phyloP scores from a whole-genome alignment of 169 alveolate species.

The Cryptosporidium sp. region DNA sequence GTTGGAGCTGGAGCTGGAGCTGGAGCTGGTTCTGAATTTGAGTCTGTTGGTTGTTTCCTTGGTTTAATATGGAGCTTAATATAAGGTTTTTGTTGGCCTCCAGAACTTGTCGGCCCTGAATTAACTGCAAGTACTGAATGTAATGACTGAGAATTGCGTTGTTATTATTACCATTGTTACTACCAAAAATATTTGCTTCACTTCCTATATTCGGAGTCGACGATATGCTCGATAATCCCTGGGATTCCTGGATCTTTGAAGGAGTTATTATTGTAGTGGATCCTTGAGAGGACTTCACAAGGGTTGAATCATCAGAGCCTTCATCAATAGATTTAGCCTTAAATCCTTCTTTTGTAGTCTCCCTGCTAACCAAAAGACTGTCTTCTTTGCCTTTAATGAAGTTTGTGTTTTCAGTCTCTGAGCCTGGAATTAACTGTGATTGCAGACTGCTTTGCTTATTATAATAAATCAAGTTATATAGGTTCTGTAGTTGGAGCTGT shows the following conservation, averaged over 20 bases:
- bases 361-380: neutral
- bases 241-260: conserved; percentile 6
- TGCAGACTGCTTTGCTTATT: neutral
- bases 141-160: neutral
- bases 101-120: neutral
- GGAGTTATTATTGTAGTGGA: conserved; percentile 38
- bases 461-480: conserved; percentile 17
- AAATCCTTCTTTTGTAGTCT: neutral
- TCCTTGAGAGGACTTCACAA: conserved; percentile 59
- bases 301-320: conserved; percentile 31
- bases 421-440: neutral
- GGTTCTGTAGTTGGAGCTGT: conserved; percentile 10
- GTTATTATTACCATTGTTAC: neutral
- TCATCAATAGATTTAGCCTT: neutral
- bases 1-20: neutral
- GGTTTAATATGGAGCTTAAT: neutral
- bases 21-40: conserved; percentile 18
- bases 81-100: neutral
- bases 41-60: neutral
- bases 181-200: neutral
- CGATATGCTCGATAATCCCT: neutral
- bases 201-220: conserved; percentile 19
- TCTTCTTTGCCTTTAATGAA: neutral
- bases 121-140: conserved; percentile 28
- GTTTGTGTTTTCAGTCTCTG: neutral